Percentiles rank a stretch among this genome's conserved stretches.
phyloP scores from a whole-genome alignment of 176 grass and related monocot species.

The Triticum turgidum region DNA sequence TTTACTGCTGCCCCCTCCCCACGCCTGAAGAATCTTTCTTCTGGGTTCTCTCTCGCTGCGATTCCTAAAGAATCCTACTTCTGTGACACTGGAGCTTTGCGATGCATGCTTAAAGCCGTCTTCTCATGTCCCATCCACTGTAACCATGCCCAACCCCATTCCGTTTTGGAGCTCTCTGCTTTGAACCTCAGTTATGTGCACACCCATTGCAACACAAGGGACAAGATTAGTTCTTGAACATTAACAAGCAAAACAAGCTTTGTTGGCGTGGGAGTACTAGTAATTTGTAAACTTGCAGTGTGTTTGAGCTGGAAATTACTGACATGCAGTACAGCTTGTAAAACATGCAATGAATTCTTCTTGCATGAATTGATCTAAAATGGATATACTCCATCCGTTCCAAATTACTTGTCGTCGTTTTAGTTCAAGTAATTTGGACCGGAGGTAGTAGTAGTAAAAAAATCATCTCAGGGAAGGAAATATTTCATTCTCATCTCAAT shows the following conservation, averaged over 20 bases:
- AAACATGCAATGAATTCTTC: too few species aligned
- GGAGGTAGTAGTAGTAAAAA: too few species aligned
- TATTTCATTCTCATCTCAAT: neutral
- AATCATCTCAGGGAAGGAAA: neutral
- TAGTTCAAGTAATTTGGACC: too few species aligned
- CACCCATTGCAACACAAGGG: neutral
- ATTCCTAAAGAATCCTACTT: constrained; percentile 25
- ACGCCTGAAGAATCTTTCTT: constrained; percentile 29
- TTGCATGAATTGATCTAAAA: neutral
- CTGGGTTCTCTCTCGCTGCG: neutral
- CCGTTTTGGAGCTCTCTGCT: neutral
- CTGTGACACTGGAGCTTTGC: constrained; percentile 3
- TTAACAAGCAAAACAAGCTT: too few species aligned
- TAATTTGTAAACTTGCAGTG: neutral
- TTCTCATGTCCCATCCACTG: neutral
- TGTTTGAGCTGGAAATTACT: too few species aligned
- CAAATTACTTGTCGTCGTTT: too few species aligned
- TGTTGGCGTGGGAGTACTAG: neutral
- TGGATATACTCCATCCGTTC: too few species aligned
- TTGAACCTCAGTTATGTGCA: neutral
- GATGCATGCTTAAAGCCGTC: constrained; percentile 31
- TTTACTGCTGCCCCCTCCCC: neutral
- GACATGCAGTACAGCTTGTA: too few species aligned
- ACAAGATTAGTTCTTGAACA: neutral
- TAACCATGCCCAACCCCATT: neutral